Evolutionary conservation across 441 rosid species (phyloP).

Genomic region (Dalechampia spathulata): DNA sequence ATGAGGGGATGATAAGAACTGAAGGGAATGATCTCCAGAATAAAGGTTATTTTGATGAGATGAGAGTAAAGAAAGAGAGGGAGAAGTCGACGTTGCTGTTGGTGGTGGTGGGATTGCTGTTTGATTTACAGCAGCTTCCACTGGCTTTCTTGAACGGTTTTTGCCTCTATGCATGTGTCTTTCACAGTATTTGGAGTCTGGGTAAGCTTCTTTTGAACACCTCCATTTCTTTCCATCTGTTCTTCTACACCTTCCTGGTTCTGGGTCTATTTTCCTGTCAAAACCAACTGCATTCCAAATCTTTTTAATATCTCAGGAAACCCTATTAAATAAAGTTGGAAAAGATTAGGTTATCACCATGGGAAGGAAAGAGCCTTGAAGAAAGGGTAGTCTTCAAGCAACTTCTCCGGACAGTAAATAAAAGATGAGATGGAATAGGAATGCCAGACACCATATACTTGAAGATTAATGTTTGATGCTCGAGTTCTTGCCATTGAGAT

Average conservation of each 20-base stretch:
- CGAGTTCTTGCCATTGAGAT: conserved; percentile 93
- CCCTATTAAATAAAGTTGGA: neutral
- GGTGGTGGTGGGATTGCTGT: conserved; percentile 28
- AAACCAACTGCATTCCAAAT: conserved; percentile 73
- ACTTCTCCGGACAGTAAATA: conserved; percentile 65
- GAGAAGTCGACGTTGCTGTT: conserved; percentile 18
- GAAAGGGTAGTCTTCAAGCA: conserved; percentile 51
- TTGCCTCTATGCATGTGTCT: conserved; percentile 99
- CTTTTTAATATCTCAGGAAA: conserved; percentile 13
- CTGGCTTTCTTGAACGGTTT: conserved; percentile 99
- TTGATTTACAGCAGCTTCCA: conserved; percentile 48
- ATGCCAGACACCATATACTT: conserved; percentile 81
- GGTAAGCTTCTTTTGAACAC: conserved; percentile 93
- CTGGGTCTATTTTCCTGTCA: conserved; percentile 85
- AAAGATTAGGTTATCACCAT: conserved; percentile 27
- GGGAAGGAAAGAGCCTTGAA: conserved; percentile 47
- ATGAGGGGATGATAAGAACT: conserved; percentile 23
- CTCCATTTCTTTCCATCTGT: conserved; percentile 99
- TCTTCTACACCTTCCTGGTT: conserved; percentile 92
- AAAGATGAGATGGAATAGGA: conserved; percentile 87
- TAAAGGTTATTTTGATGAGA: conserved; percentile 23
- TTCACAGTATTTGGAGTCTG: conserved; percentile 96
- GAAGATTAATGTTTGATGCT: conserved; percentile 85
- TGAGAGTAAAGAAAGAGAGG: conserved; percentile 26
- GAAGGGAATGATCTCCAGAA: conserved; percentile 27